Base-by-base conservation (phyloP, 345 rosid species). In the Ceriops decandra region DNA sequence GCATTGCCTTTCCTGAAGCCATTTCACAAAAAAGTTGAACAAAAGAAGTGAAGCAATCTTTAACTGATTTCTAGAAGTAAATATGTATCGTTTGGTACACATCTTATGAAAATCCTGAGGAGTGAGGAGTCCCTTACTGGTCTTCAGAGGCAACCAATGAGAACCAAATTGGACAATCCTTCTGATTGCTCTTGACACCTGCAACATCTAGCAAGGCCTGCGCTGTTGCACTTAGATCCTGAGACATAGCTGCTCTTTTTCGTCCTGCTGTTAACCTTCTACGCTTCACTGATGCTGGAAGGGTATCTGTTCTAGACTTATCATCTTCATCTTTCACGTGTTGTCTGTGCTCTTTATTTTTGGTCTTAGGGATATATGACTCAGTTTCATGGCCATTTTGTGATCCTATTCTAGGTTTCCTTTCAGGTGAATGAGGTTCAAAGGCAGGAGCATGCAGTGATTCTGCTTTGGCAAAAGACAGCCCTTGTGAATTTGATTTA, bases 131-230 rank as follows among this genome's bases (percentile, higher is more conserved):
- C 73, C 71, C 97, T 88, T 82, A 95, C 99, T 87, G 90, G 65
- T 88, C 88, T 70, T 83, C 86, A 49, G 96, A 86, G 52, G 99
- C 97, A 62, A 95, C 84, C 72, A 95, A 84, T 16, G 96, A 82
- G 82, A 95, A 92, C 98, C 99, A 95, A 77, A 92, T 87, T 62
- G 96, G 97, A 67, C 86, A 78, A 70, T 74, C 74, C 81, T 86
- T 91, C 79, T 82, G 77, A 67, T 86, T 84, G 71, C 51, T 78
- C 78, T 74, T 83, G 19, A 74, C 74, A 57, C 74, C 76, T 15
- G 83, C 80, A 68, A 87, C 87, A 77, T 86, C 82, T 22, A 84
- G 57, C 66, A 86, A 57, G 56, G 69, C 69, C 73, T 86, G 88
- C 20, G 83, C 85, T 24, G 93, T 83, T 75, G 81, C 73, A 61